A percentile compares a stretch with the other conserved stretches of the same genome.
Evolutionary conservation across 768 basidiomycete genomes (phyloP).

Genomic region (Crepidotus variabilis): DNA sequence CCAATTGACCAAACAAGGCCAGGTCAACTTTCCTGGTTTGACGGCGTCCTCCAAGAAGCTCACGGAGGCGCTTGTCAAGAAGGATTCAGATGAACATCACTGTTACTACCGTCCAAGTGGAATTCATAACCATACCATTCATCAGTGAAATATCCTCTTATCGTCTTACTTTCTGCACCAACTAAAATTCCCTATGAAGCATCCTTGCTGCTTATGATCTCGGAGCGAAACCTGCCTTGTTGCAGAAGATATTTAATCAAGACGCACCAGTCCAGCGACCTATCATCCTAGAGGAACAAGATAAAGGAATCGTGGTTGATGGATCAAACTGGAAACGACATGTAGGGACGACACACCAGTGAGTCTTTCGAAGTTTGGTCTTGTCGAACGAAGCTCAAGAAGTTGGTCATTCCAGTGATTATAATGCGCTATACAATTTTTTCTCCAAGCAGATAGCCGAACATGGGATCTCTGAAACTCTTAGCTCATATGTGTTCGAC

Average conservation of each 20-base stretch:
- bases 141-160: conserved; percentile 39
- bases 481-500: conserved; percentile 48
- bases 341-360: conserved; percentile 43
- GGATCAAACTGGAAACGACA: conserved; percentile 45
- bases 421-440: conserved; percentile 32
- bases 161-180: not conserved
- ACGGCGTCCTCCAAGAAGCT: conserved; percentile 37
- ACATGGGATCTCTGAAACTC: conserved; percentile 32
- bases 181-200: conserved; percentile 22
- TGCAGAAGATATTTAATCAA: conserved; percentile 47
- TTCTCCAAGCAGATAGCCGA: conserved; percentile 37
- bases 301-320: conserved; percentile 31
- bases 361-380: not conserved
- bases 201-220: conserved; percentile 55
- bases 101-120: conserved; percentile 38
- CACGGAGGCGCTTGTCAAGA: conserved; percentile 40
- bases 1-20: conserved; percentile 28
- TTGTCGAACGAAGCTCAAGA: not conserved
- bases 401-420: conserved; percentile 25
- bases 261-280: conserved; percentile 36
- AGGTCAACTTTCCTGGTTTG: conserved; percentile 44
- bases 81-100: conserved; percentile 47
- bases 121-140: conserved; percentile 57
- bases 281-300: conserved; percentile 31
- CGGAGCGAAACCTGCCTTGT: conserved; percentile 40